Evolutionary conservation across 2,329 filamentous ascomycete species (phyloP), one percentile per base, ranked within the genome.

Genomic region (Diaporthe ilicicola): DNA sequence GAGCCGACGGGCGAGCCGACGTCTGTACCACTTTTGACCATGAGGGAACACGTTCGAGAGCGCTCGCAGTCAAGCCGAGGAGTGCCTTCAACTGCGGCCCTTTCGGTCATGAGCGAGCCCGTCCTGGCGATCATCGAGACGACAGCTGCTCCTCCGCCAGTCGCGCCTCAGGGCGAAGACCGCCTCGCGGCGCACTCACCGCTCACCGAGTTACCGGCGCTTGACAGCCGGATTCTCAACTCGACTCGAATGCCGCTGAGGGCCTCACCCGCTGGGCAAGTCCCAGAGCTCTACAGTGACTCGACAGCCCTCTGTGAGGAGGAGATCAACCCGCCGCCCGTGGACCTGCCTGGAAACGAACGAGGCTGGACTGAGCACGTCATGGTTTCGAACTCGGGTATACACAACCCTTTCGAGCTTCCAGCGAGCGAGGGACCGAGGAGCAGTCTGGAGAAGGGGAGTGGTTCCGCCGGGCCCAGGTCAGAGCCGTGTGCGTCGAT

Each of bases 231-330:
- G 5, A 77, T 81, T 71, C 73, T 80, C 27, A n/a, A 55, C 2
- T 37, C 29, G n/a, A 19, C 34, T 8, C 29, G 29, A 24, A 12
- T 7, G 24, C 9, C 17, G 13, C 22, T 27, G 17, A 75, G 79
- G 17, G 75, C 77, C 17, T 78, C 84, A 44, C 84, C 85, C 0
- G 79, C 86, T 1, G 85, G 85, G 1, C 50, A 82, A 19, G 77
- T 87, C 27, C 82, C 85, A 3, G 86, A 88, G 76, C 83, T 88
- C 79, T 76, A 83, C 6, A 86, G 84, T 12, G 81, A 83, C 22
- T 75, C 81, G 27, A 86, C 85, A 0, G 80, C 79, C 0, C 73
- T 73, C 9, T 82, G 85, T 8, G 76, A 76, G 1, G 79, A 83
- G 7, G 85, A 87, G 72, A 77, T 76, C 15, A 78, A 86, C 50